Base-by-base conservation (phyloP, 495 filamentous ascomycete species). In the Rhypophila decipiens region DNA sequence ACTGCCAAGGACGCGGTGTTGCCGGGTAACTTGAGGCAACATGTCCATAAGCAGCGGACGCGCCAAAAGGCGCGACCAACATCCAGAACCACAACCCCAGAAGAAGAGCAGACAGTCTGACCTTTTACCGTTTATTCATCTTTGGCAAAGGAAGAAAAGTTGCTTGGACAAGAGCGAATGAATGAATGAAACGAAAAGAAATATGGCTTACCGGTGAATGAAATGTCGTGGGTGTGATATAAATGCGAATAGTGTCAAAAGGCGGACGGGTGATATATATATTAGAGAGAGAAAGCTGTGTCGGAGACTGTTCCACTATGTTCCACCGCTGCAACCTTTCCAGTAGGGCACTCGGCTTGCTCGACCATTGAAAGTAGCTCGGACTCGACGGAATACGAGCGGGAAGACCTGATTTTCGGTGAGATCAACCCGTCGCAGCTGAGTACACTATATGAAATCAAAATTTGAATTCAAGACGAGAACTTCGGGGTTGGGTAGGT, bases 61-160 rank as follows among this genome's bases (percentile, higher is more conserved):
- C 61, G 64, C 58, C 46, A 47, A 40, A 51, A 44, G 44, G 53
- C 54, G 54, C 51, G 46, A 42, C 44, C 39, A 29, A 52, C 56
- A 65, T 69, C 56, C 65, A 65, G 63, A 64, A 67, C 63, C 65
- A 59, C 58, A 55, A 55, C 56, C 65, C 64, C 61, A 59, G 64
- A 58, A 53, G 57, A 55, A 55, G 53, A 15, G 21, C 36, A 39
- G 46, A 47, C 66, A 69, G 71, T 82, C 75, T 52, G 74, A 75
- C 77, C 78, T 82, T 82, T 82, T 82, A 82, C 78, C 78, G 75
- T 54, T 60, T 56, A 62, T 49, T 77, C 78, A 82, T 82, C 78
- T 79, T 63, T 39, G 74, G 73, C 73, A 60, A 22, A 49, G 3
- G 27, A 39, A 37, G 22, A 24, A 1, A 11, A 27, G 7, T 24